Conservation (phyloP, 1,139 yeast genomes). For the Zygosaccharomyces pseudobailii region DNA sequence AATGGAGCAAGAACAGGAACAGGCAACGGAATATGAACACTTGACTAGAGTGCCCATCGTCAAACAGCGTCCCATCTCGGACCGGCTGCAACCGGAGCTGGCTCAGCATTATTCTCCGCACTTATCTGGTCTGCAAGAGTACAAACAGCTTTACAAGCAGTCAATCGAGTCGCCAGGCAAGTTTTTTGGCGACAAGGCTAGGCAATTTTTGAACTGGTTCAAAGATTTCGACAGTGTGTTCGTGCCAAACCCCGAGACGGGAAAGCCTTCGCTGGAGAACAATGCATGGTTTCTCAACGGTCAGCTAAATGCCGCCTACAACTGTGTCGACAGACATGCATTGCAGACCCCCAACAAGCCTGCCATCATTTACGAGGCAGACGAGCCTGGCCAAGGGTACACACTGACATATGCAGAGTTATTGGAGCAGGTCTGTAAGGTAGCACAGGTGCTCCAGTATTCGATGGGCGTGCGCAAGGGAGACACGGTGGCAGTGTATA, state of each 20-base stretch:
- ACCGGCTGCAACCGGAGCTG: conserved; percentile 32
- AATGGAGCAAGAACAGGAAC: conserved; percentile 6
- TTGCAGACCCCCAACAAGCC: conserved; percentile 61
- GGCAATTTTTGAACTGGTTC: conserved; percentile 55
- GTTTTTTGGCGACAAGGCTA: conserved; percentile 63
- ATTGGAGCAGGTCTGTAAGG: conserved; percentile 60
- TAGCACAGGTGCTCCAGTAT: conserved; percentile 61
- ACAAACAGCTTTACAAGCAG: conserved; percentile 55
- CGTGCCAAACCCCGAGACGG: conserved; percentile 45
- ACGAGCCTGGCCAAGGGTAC: conserved; percentile 63
- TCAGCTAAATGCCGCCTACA: conserved; percentile 70
- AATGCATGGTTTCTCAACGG: conserved; percentile 81
- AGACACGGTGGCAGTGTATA: conserved; percentile 78
- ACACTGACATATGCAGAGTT: conserved; percentile 66
- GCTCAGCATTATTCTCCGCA: conserved; percentile 33
- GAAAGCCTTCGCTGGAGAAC: conserved; percentile 48
- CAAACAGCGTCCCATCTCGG: conserved; percentile 23
- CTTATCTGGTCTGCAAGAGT: conserved; percentile 43
- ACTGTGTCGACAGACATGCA: conserved; percentile 80
- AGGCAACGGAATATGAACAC: conserved; percentile 25
- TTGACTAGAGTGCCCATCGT: conserved; percentile 26
- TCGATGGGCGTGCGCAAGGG: conserved; percentile 69
- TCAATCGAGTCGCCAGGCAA: conserved; percentile 61
- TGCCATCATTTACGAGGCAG: conserved; percentile 79
- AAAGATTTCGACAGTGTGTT: conserved; percentile 57